phyloP scores from a whole-genome alignment of 352 stramenopile genomes.

The Phytophthora brassicae region DNA sequence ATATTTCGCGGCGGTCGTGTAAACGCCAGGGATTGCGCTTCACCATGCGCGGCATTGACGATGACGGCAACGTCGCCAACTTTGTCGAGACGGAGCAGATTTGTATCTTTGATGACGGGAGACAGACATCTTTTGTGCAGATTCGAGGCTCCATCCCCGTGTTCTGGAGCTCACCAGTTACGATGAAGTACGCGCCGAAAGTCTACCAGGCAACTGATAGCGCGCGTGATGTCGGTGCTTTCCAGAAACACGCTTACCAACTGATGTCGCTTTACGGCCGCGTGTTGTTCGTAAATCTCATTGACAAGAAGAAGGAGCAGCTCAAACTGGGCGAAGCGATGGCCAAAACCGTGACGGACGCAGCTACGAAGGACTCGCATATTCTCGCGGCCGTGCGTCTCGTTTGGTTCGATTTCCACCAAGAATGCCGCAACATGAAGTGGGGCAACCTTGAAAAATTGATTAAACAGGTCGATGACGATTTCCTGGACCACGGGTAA shows the following conservation, averaged over 20 bases:
- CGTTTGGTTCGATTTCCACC: conserved; percentile 98
- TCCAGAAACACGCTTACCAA: conserved; percentile 60
- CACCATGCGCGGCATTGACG: conserved; percentile 92
- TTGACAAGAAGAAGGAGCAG: conserved; percentile 95
- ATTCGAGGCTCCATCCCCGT: conserved; percentile 96
- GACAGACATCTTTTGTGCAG: conserved; percentile 67
- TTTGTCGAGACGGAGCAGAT: conserved; percentile 97
- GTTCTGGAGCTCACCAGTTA: conserved; percentile 89
- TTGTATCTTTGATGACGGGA: conserved; percentile 62
- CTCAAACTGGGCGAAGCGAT: conserved; percentile 90
- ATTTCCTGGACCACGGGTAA: conserved; percentile 74
- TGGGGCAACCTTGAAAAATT: conserved; percentile 92
- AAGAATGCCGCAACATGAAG: conserved; percentile 93
- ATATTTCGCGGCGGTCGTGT: conserved; percentile 73
- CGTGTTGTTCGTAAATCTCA: conserved; percentile 93
- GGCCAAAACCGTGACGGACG: conserved; percentile 67
- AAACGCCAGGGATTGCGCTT: conserved; percentile 91
- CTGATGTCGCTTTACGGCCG: conserved; percentile 71
- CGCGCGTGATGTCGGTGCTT: conserved; percentile 54
- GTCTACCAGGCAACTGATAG: conserved; percentile 62
- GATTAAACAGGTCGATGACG: conserved; percentile 84
- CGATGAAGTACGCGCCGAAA: conserved; percentile 93
- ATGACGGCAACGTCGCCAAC: conserved; percentile 91
- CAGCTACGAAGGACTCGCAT: conserved; percentile 58
- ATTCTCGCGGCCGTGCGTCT: conserved; percentile 60